Evolutionary conservation across 1,284 basidiomycete genomes (phyloP), one percentile per base, ranked within the genome.

Genomic region (Sanghuangporus sanghuang): DNA sequence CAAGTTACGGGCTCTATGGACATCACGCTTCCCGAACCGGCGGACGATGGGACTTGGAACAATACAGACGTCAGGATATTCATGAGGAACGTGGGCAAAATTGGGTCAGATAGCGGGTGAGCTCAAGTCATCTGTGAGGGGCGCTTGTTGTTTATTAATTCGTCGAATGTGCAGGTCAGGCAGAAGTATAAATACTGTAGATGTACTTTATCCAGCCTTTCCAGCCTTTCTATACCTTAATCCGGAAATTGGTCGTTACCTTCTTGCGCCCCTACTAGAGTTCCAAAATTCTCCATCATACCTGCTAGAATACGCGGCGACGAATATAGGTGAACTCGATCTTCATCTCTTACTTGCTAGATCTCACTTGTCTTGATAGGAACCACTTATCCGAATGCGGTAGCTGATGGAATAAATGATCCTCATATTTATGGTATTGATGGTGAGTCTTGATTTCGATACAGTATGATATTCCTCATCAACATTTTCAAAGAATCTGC

Each of bases 141-240:
- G n/a, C n/a, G 9, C 6, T 14, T 6, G 21, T 50, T 14, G 36
- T 59, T 32, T 3, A 44, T 44, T 44, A 44, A 12, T 44, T 32
- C 27, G 42, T 14, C 18, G 42, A 3, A 12, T 44, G 11, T 2
- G 5, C 44, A 42, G 21, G 55, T 23, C 48, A 23, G 73, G 4
- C 2, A 7, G 38, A 11, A 74, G 78, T 6, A 73, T 77, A 6
- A 82, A 79, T 64, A 77, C 81, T 1, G 79, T 82, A 2, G 82
- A 84, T 63, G 73, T 74, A 2, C 71, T 85, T 7, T 83, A 78
- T 64, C 75, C 80, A 0, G 73, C 81, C 0, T 76, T 80, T 54
- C 82, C 83, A 0, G 73, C 77, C 4, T 75, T 79, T 39, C 66
- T 84, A 38, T 82, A 80, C 66, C 65, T 82, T 62, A 81, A 82